Percentiles rank a stretch among this genome's conserved stretches.
phyloP scores from a whole-genome alignment of 176 grass and related monocot species.

The Rhynchospora breviuscula region DNA sequence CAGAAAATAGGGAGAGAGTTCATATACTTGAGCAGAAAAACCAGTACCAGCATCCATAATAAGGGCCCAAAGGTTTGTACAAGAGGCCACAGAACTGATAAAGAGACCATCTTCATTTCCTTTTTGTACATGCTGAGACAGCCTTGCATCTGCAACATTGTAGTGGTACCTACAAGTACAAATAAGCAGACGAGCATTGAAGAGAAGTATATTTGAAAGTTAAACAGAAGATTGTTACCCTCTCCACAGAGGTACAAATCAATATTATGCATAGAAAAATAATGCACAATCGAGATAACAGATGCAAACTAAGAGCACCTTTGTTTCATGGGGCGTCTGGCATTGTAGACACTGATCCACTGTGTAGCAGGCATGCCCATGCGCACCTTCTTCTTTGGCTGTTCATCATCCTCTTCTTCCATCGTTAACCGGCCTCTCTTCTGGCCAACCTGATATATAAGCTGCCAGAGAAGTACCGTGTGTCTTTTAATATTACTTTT shows the following conservation, averaged over 20 bases:
- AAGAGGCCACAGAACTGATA: constrained; percentile 84
- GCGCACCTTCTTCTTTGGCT: constrained; percentile 88
- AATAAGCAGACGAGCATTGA: not conserved
- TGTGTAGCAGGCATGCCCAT: constrained; percentile 93
- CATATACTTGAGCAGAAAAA: constrained; percentile 76
- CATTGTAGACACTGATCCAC: constrained; percentile 93
- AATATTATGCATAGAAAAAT: constrained; percentile 22
- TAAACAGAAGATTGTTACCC: not conserved
- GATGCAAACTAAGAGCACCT: constrained; percentile 31
- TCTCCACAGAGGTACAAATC: not conserved
- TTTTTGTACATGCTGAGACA: constrained; percentile 72
- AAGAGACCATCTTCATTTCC: constrained; percentile 90
- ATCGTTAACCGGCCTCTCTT: constrained; percentile 84
- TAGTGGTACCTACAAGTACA: constrained; percentile 81
- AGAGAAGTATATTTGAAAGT: not conserved
- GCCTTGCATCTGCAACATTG: constrained; percentile 74
- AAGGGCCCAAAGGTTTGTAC: constrained; percentile 83
- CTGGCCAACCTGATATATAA: constrained; percentile 83
- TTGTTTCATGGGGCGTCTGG: constrained; percentile 89
- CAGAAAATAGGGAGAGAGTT: constrained; percentile 72
- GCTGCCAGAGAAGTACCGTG: constrained; percentile 37
- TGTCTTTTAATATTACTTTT: constrained; percentile 19
- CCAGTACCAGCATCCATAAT: constrained; percentile 98
- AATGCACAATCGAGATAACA: constrained; percentile 2
- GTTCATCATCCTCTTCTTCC: constrained; percentile 84